Conservation (phyloP, 352 stramenopile genomes). For the Globisporangium uncinulatum region DNA sequence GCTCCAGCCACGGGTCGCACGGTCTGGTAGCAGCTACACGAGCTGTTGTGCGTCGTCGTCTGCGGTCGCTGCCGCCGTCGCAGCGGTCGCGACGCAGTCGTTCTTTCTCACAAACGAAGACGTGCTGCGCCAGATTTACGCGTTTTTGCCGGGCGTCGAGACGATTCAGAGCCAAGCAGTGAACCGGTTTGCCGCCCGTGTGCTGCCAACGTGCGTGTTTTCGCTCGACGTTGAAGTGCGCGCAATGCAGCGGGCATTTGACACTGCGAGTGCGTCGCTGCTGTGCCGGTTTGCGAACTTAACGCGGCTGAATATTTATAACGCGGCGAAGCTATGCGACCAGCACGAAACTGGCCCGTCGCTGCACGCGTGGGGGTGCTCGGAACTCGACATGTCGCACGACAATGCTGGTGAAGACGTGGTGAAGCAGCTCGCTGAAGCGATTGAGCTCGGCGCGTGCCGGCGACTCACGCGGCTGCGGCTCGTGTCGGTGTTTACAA, state of each 20-base stretch:
- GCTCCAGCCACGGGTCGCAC: too few species aligned
- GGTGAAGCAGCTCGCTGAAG: slow-evolving; percentile 34
- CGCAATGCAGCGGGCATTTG: slow-evolving; percentile 29
- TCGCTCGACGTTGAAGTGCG: slow-evolving; percentile 46
- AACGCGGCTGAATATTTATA: slow-evolving; percentile 21
- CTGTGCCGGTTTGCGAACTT: slow-evolving; percentile 52
- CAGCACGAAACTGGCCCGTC: slow-evolving; percentile 12
- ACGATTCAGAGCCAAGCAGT: slow-evolving; percentile 53
- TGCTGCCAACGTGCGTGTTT: slow-evolving; percentile 46
- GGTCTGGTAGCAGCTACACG: neutral
- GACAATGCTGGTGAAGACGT: slow-evolving; percentile 49
- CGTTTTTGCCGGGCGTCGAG: slow-evolving; percentile 58
- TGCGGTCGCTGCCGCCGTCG: neutral
- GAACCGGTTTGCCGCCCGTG: slow-evolving; percentile 56
- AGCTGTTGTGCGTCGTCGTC: neutral
- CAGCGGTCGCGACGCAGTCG: slow-evolving; percentile 16
- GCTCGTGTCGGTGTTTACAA: slow-evolving; percentile 66
- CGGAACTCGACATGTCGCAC: slow-evolving; percentile 48
- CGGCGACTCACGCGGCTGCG: slow-evolving; percentile 45
- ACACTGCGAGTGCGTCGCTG: slow-evolving; percentile 11
- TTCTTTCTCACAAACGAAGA: slow-evolving; percentile 77
- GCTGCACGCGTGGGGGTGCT: slow-evolving; percentile 62
- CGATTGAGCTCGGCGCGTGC: slow-evolving; percentile 30
- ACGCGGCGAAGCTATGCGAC: slow-evolving; percentile 22
- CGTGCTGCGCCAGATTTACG: slow-evolving; percentile 59